A percentile compares a stretch with the other conserved stretches of the same genome.
phyloP scores from a whole-genome alignment of 257 asterid species.

The Solanum arcanum region DNA sequence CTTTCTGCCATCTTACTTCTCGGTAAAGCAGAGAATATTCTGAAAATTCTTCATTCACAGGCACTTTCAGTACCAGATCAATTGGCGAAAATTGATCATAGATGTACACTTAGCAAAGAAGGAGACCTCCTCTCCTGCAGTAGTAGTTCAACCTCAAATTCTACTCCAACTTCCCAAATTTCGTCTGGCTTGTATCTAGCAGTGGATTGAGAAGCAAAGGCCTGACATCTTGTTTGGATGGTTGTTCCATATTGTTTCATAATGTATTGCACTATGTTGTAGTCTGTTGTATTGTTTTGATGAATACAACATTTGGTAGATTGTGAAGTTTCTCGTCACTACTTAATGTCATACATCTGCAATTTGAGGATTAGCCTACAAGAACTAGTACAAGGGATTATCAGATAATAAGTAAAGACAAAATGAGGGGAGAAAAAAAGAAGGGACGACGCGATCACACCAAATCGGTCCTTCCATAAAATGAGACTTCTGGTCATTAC shows the following conservation, averaged over 20 bases:
- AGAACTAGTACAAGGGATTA: too few species aligned
- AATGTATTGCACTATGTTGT: background rate
- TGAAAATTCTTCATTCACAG: constrained; percentile 44
- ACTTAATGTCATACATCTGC: background rate
- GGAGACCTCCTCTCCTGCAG: constrained; percentile 17
- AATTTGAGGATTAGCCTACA: background rate
- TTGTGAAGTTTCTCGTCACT: background rate
- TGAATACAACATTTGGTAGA: background rate
- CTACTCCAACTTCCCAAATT: constrained; percentile 5
- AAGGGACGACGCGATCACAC: too few species aligned
- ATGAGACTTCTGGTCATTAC: too few species aligned
- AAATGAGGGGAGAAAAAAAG: too few species aligned
- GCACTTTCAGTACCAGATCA: constrained; percentile 23
- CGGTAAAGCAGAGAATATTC: constrained; percentile 45
- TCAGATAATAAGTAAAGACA: too few species aligned
- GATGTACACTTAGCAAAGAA: constrained; percentile 37
- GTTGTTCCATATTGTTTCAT: background rate
- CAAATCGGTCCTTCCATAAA: too few species aligned
- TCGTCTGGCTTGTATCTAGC: constrained; percentile 33
- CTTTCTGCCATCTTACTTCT: constrained; percentile 40
- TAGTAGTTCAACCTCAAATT: background rate
- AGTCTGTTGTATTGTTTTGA: background rate
- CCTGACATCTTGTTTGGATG: background rate
- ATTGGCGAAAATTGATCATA: constrained; percentile 36
- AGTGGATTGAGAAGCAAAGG: constrained; percentile 22